phyloP scores from a whole-genome alignment of 202 grass and related monocot genomes.

The Digitaria exilis region DNA sequence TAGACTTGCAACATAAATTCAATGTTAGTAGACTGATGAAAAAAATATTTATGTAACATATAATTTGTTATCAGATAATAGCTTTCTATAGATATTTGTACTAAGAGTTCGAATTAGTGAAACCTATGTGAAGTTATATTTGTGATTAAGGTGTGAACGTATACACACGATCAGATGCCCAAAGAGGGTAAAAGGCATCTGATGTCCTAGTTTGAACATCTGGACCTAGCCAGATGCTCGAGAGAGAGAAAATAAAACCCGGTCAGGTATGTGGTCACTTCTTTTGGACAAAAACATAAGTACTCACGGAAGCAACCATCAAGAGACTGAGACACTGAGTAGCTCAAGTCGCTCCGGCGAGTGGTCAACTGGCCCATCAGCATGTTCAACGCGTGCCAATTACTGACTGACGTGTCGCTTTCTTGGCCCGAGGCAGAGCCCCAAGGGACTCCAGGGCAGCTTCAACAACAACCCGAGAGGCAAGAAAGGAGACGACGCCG shows the following conservation, averaged over 20 bases:
- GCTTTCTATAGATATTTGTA: too few relatives aligned
- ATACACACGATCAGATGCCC: background rate
- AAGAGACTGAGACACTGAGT: too few relatives aligned
- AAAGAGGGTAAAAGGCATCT: background rate
- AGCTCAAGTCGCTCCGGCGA: background rate
- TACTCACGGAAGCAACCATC: background rate
- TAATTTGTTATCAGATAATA: too few relatives aligned
- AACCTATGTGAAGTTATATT: too few relatives aligned
- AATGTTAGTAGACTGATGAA: too few relatives aligned
- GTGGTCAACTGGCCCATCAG: background rate
- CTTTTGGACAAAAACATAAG: background rate
- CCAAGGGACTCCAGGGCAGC: background rate
- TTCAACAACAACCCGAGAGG: background rate
- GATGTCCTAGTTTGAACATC: background rate
- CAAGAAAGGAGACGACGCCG: background rate
- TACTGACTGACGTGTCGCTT: background rate
- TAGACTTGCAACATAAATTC: too few relatives aligned
- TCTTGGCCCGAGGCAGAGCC: background rate
- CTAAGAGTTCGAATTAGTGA: too few relatives aligned
- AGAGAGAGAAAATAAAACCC: background rate
- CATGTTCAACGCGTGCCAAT: background rate
- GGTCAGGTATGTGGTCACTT: background rate
- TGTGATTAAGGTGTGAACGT: background rate
- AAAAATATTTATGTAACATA: too few relatives aligned
- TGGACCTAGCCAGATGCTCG: background rate